phyloP scores from a whole-genome alignment of 129 eudicot genomes.

The sunflower (Helianthus annuus) region HanXRQr2.0-SUNRISE NC_035442.2:11624817-11625316 shows the following conservation, averaged over 20 bases:
- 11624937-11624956: neutral
- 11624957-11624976: neutral
- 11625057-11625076: conserved; percentile 80
- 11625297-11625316: conserved; percentile 41
- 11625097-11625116: conserved; percentile 95
- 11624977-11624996: neutral
- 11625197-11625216: conserved; percentile 83
- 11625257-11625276: conserved; percentile 74
- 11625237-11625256: conserved; percentile 81
- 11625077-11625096: conserved; percentile 92
- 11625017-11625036: conserved; percentile 85
- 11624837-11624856: conserved; percentile 93
- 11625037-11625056: conserved; percentile 99
- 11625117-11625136: conserved; percentile 96
- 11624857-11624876: conserved; percentile 95
- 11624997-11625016: conserved; percentile 8
- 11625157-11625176: conserved; percentile 91
- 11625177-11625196: conserved; percentile 97
- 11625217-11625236: conserved; percentile 65
- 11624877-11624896: conserved; percentile 98
- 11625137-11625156: conserved; percentile 85
- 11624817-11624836: conserved; percentile 97
- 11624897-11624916: conserved; percentile 69
- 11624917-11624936: conserved; percentile 10
- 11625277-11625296: conserved; percentile 65